Evolutionary conservation across 2,329 filamentous ascomycete species (phyloP).

Genomic region (Cadophora malorum): DNA sequence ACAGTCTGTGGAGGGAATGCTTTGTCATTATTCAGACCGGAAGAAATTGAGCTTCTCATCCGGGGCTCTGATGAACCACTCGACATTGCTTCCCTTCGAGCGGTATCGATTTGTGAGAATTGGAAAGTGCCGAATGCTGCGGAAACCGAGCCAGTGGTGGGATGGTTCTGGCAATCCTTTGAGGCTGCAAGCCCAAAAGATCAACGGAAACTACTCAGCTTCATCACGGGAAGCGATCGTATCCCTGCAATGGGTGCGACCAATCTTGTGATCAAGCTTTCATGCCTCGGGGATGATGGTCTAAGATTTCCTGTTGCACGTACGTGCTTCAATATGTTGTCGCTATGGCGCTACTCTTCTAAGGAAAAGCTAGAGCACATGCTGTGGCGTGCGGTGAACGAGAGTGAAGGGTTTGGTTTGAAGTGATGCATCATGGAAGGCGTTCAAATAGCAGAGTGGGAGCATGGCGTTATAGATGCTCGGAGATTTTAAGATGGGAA

Average conservation of each 20-base stretch:
- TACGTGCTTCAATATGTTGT: constrained; percentile 89
- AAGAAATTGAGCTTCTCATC: constrained; percentile 89
- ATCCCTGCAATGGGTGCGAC: constrained; percentile 88
- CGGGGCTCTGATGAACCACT: constrained; percentile 84
- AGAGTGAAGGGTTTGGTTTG: constrained; percentile 91
- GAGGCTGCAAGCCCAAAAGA: constrained; percentile 66
- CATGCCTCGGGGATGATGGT: constrained; percentile 76
- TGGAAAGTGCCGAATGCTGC: constrained; percentile 67
- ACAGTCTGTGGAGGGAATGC: constrained; percentile 91
- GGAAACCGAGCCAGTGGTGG: constrained; percentile 69
- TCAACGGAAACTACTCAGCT: constrained; percentile 81
- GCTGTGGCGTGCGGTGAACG: constrained; percentile 85
- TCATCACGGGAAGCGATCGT: constrained; percentile 89
- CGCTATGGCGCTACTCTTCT: constrained; percentile 74
- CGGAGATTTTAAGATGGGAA: neutral
- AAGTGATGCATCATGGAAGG: constrained; percentile 57
- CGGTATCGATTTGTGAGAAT: constrained; percentile 81
- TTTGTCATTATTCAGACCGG: constrained; percentile 82
- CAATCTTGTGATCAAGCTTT: constrained; percentile 77
- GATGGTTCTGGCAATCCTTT: constrained; percentile 92
- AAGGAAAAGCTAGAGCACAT: constrained; percentile 71
- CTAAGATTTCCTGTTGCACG: constrained; percentile 82
- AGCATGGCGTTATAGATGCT: neutral
- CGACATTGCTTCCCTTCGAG: constrained; percentile 76
- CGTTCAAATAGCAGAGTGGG: neutral